Conservation (phyloP, 495 filamentous ascomycete species). For the Apiosordaria backusii region DNA sequence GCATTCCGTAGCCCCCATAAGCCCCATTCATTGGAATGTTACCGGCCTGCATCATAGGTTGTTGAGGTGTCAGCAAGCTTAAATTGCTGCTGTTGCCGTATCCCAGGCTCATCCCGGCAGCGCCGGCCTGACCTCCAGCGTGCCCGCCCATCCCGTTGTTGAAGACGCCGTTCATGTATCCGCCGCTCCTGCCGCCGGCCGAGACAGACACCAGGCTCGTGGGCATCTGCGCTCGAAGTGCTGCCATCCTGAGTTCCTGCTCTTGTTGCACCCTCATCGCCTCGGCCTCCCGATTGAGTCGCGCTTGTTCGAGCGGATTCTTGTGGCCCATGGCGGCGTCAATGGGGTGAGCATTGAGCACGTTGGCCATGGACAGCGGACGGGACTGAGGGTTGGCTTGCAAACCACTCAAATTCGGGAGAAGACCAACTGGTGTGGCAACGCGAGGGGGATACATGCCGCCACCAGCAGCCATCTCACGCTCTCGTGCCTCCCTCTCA, state of each 20-base stretch:
- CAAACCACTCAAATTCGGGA: conserved; percentile 20
- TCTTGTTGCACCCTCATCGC: conserved; percentile 30
- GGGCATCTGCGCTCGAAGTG: conserved; percentile 42
- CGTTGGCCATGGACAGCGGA: conserved; percentile 65
- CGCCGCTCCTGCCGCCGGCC: conserved; percentile 34
- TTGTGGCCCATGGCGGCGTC: conserved; percentile 31
- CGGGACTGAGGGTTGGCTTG: conserved; percentile 30
- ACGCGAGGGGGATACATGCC: conserved; percentile 13
- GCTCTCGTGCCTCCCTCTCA: conserved; percentile 57
- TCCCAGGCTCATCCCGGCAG: conserved; percentile 13
- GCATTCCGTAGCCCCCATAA: conserved; percentile 31
- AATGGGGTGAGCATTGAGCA: conserved; percentile 50
- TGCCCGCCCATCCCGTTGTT: conserved; percentile 49
- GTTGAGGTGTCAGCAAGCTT: conserved; percentile 7
- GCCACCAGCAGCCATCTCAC: conserved; percentile 37
- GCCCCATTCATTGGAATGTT: conserved; percentile 13
- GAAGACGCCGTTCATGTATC: conserved; percentile 50
- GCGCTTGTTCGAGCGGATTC: conserved; percentile 36
- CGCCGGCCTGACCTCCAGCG: background rate
- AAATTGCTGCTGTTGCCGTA: conserved; percentile 13
- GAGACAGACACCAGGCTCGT: conserved; percentile 26
- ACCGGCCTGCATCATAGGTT: background rate
- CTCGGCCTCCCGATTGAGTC: conserved; percentile 37
- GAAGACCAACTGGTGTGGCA: conserved; percentile 6
- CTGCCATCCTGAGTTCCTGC: conserved; percentile 40